Conservation (phyloP, 352 stramenopile genomes). For the Pseudoperonospora humuli region DNA sequence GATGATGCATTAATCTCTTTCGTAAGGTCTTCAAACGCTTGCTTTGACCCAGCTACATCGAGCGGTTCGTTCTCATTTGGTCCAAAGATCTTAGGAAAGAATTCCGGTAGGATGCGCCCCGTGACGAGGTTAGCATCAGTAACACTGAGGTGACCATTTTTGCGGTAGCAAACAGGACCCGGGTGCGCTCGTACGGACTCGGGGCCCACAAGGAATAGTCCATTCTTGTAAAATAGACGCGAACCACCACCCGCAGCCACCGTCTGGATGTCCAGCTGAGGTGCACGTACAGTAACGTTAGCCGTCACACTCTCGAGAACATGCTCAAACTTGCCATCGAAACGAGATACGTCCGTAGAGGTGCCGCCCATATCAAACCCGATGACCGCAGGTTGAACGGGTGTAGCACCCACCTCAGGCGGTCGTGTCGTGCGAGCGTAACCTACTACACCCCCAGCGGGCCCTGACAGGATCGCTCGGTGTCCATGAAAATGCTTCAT, state of each 20-base stretch:
- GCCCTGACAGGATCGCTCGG: slow-evolving; percentile 90
- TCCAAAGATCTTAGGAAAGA: slow-evolving; percentile 99
- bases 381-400: slow-evolving; percentile 65
- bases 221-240: slow-evolving; percentile 94
- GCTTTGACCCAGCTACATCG: slow-evolving; percentile 89
- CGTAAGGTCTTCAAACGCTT: slow-evolving; percentile 89
- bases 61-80: slow-evolving; percentile 95
- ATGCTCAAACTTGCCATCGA: slow-evolving; percentile 94
- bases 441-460: slow-evolving; percentile 92
- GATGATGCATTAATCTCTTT: slow-evolving; percentile 80
- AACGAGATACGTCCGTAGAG: slow-evolving; percentile 96
- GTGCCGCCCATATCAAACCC: slow-evolving; percentile 99
- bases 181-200: slow-evolving; percentile 96
- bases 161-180: slow-evolving; percentile 95
- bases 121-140: slow-evolving; percentile 99
- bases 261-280: slow-evolving; percentile 99
- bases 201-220: slow-evolving; percentile 96
- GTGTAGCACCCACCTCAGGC: slow-evolving; percentile 19
- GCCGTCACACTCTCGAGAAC: slow-evolving; percentile 98
- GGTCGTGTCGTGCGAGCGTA: slow-evolving; percentile 92
- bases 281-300: slow-evolving; percentile 95
- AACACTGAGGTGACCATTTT: slow-evolving; percentile 93
- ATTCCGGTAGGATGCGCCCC: slow-evolving; percentile 92
- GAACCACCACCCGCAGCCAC: slow-evolving; percentile 95
- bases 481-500: slow-evolving; percentile 92